Base-by-base conservation (phyloP, 176 grass and related monocot genomes). In the Elymus sibiricus region DNA sequence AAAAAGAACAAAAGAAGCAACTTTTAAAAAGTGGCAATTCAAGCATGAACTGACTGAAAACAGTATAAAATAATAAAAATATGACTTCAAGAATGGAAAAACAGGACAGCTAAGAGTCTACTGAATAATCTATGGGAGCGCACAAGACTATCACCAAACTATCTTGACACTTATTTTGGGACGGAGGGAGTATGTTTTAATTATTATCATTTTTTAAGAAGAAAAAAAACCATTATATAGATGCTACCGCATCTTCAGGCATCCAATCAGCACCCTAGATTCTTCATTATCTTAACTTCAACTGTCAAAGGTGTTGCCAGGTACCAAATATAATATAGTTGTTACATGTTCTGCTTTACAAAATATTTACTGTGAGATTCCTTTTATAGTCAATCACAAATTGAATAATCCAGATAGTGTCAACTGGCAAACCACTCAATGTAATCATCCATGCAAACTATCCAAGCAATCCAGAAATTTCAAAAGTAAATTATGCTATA, bases 241-340 rank as follows among this genome's bases (percentile, higher is more conserved):
- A 32, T 34, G 35, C 9, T 49, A 79, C 25, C 2, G 15, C 42
- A 80, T 85, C 65, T 51, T 26, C 40, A 89, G 62, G 70, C 40
- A 79, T 80, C 64, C 47, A 29, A 84, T 55, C 15, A 89, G 11
- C 31, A 32, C 46, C 65, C 21, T 79, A 65, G 51, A 19, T 75
- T 10, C 21, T 74, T 86, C 74, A 80, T 79, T 72, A 68, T 63
- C 61, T 73, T 62, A 88, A 63, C 7, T 43, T 73, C 31, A 71
- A 72, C 21, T 49, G 7, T 1, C 31, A 7, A 70, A 55, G 29
- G 86, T 27, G 47, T 12, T 78, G 26, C 22, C 64, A 79, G 17
- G 32, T 79, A 79, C 11, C 40, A 84, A 74, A 2, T 27, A 55
- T 44, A 86, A n/a, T 29, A 39, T 2, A 56, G 22, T 47, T 76